phyloP scores from a whole-genome alignment of 257 asterid genomes.

The Fraxinus americana region DNA sequence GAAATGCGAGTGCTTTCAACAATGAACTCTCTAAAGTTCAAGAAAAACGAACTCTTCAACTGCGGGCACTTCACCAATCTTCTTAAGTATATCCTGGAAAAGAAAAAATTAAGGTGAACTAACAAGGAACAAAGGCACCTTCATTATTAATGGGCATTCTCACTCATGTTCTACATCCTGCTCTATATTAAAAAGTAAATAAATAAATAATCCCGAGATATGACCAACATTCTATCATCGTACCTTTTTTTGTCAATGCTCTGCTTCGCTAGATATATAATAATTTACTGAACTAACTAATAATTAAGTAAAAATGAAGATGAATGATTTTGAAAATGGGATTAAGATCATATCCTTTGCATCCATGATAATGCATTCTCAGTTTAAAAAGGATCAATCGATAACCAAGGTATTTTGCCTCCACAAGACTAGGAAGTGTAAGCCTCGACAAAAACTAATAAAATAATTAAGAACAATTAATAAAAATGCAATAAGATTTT shows the following conservation, averaged over 20 bases:
- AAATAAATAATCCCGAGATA: neutral
- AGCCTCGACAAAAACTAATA: neutral
- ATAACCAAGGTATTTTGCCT: no score
- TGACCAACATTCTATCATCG: neutral
- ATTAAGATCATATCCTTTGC: neutral
- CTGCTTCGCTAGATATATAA: neutral
- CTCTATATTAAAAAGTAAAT: neutral
- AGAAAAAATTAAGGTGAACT: neutral
- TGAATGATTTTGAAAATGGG: neutral
- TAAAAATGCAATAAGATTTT: no score
- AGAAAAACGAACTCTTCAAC: no score
- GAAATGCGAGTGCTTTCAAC: no score
- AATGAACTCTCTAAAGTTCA: no score
- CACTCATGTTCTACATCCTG: neutral
- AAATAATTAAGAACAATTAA: no score
- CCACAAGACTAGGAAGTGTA: neutral
- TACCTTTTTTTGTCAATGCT: neutral
- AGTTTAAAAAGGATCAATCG: neutral
- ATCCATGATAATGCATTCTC: neutral
- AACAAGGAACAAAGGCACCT: slow-evolving; percentile 1
- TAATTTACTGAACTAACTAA: neutral
- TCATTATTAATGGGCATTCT: neutral
- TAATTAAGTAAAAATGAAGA: neutral
- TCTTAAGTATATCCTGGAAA: no score
- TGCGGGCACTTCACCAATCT: no score